Evolutionary conservation across 106 monocot species (phyloP).

Genomic region (Iris macrosiphon): DNA sequence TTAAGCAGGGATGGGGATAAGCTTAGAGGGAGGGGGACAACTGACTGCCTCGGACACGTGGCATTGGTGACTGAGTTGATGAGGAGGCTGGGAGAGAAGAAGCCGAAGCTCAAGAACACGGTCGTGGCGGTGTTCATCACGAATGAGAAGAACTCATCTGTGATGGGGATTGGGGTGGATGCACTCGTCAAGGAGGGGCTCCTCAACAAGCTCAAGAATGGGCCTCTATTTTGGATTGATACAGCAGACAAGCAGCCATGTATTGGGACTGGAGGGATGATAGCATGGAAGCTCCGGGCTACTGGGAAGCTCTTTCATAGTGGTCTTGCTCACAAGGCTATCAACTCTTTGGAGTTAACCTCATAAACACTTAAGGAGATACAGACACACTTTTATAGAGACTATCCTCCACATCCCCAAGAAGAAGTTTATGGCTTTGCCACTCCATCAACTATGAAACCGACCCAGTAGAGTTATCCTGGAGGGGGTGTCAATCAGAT

Average conservation of each 20-base stretch:
- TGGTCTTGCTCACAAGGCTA: slow-evolving; percentile 84
- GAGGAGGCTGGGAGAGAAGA: slow-evolving; percentile 47
- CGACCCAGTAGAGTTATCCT: slow-evolving; percentile 96
- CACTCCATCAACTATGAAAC: slow-evolving; percentile 96
- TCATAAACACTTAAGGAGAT: slow-evolving; percentile 96
- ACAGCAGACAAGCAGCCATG: slow-evolving; percentile 95
- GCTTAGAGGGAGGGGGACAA: slow-evolving; percentile 71
- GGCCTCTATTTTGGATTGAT: slow-evolving; percentile 92
- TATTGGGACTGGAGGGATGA: slow-evolving; percentile 87
- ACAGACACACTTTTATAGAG: slow-evolving; percentile 70
- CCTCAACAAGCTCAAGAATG: slow-evolving; percentile 62
- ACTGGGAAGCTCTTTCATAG: slow-evolving; percentile 89
- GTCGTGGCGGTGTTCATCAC: slow-evolving; percentile 81
- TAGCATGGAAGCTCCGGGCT: slow-evolving; percentile 63
- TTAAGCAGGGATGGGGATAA: slow-evolving; percentile 73
- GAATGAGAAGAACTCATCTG: slow-evolving; percentile 82
- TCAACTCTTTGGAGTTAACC: slow-evolving; percentile 79
- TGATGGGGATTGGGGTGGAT: slow-evolving; percentile 58
- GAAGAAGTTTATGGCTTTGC: slow-evolving; percentile 82
- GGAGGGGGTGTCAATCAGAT: slow-evolving; percentile 93
- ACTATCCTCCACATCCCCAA: slow-evolving; percentile 82
- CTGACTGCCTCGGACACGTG: slow-evolving; percentile 83
- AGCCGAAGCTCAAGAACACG: slow-evolving; percentile 49
- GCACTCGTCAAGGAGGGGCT: slow-evolving; percentile 60
- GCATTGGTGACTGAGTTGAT: slow-evolving; percentile 84